Conservation (phyloP, 2,329 filamentous ascomycete genomes). For the Pseudocercospora eumusae region DNA sequence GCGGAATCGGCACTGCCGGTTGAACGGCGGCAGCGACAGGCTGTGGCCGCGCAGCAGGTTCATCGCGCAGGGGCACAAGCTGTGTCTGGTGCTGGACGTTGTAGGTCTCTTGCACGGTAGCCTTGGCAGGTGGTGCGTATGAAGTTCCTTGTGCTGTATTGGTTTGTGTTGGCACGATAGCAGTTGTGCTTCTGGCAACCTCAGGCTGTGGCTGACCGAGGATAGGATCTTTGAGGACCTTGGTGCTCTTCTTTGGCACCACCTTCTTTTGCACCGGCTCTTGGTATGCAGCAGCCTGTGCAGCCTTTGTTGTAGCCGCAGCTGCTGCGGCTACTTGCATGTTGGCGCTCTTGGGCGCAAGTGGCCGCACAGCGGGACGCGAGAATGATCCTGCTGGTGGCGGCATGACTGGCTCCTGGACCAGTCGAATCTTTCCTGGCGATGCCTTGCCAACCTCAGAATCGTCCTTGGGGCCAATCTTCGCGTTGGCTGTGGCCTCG, state of each 20-base stretch:
- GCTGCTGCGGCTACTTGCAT: conserved; percentile 22
- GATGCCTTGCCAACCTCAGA: conserved; percentile 54
- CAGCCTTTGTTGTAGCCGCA: conserved; percentile 18
- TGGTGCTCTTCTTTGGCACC: conserved; percentile 38
- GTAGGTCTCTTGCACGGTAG: conserved; percentile 8
- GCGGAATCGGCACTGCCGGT: conserved; percentile 6
- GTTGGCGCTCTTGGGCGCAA: conserved; percentile 37
- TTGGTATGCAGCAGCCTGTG: conserved; percentile 8
- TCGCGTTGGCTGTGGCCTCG: conserved; percentile 37
- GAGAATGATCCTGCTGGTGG: conserved; percentile 45
- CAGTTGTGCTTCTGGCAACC: neutral
- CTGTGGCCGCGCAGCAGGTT: conserved; percentile 19
- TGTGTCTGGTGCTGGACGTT: conserved; percentile 33
- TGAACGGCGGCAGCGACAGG: neutral
- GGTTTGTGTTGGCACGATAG: conserved; percentile 5
- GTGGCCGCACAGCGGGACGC: conserved; percentile 64
- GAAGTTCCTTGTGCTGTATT: neutral
- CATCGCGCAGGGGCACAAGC: conserved; percentile 35
- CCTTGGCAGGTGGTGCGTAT: conserved; percentile 18
- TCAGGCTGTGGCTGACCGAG: conserved; percentile 17
- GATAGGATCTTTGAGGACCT: conserved; percentile 35
- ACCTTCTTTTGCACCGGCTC: conserved; percentile 32
- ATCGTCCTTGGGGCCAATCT: conserved; percentile 56
- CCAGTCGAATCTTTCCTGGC: conserved; percentile 37
- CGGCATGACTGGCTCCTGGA: conserved; percentile 46